Conservation (phyloP, 805 yeast species). For the Schizosaccharomyces pombe region DNA sequence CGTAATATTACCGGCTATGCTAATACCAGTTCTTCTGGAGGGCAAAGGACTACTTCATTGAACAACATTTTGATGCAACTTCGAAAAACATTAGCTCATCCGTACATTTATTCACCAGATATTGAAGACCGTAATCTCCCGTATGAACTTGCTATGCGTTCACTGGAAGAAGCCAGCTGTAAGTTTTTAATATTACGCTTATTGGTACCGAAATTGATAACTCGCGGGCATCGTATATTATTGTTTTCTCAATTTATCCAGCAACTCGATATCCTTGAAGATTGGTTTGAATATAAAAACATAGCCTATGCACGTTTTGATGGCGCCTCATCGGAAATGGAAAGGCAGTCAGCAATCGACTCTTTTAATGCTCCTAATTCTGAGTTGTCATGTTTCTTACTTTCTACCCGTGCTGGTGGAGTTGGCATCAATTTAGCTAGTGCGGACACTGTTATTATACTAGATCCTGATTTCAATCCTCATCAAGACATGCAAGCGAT, state of each 20-base stretch:
- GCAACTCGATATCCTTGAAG: constrained; percentile 60
- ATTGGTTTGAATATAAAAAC: constrained; percentile 34
- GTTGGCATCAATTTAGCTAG: constrained; percentile 65
- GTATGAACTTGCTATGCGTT: constrained; percentile 36
- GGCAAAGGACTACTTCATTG: constrained; percentile 31
- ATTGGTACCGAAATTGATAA: constrained; percentile 17
- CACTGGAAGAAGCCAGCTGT: constrained; percentile 56
- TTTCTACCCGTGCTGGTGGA: constrained; percentile 86
- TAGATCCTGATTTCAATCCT: constrained; percentile 93
- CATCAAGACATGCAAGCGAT: constrained; percentile 90
- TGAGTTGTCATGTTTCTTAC: constrained; percentile 30
- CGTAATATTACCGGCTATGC: constrained; percentile 23
- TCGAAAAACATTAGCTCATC: constrained; percentile 70
- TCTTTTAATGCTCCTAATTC: constrained; percentile 21
- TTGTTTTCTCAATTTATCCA: constrained; percentile 72
- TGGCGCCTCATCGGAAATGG: constrained; percentile 42
- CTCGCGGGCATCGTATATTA: constrained; percentile 38
- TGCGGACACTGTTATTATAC: constrained; percentile 71
- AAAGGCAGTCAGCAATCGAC: constrained; percentile 39
- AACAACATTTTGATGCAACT: constrained; percentile 59
- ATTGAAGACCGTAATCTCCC: constrained; percentile 38
- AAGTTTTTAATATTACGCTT: constrained; percentile 56
- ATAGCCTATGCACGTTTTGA: constrained; percentile 37
- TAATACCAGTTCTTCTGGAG: constrained; percentile 22
- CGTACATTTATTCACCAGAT: constrained; percentile 61